These are phyloP conservation scores for Sungouiella blattae DNA, from an alignment of 805 yeast species.

Conservation along the genomic window DNA sequence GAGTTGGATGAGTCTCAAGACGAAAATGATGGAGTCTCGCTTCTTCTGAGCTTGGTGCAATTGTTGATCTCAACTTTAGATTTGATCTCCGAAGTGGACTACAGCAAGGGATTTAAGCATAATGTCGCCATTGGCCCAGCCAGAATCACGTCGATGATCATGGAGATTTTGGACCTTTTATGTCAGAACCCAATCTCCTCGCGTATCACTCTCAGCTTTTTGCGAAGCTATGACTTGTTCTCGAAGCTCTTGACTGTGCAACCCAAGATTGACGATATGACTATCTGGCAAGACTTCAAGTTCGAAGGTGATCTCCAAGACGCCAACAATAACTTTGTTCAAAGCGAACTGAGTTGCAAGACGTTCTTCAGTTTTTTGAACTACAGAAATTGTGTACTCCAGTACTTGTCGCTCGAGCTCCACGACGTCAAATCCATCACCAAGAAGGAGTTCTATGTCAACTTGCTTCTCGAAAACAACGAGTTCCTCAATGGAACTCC, in stretches of 20 bases:
- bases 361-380: constrained; percentile 59
- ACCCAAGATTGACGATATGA: constrained; percentile 50
- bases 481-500: constrained; percentile 59
- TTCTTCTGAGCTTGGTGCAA: constrained; percentile 48
- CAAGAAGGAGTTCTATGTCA: constrained; percentile 49
- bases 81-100: constrained; percentile 36
- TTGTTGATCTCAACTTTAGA: constrained; percentile 48
- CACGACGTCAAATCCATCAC: constrained; percentile 52
- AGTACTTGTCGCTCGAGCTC: constrained; percentile 69
- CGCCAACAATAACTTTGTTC: constrained; percentile 29
- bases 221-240: constrained; percentile 52
- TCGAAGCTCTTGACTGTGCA: constrained; percentile 48
- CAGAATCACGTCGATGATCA: constrained; percentile 51
- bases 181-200: constrained; percentile 58
- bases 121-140: constrained; percentile 53
- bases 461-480: constrained; percentile 47
- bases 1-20: constrained; percentile 47
- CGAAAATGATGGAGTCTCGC: constrained; percentile 51
- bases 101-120: constrained; percentile 26
- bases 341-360: constrained; percentile 37
- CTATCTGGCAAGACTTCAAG: constrained; percentile 50
- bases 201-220: constrained; percentile 42
- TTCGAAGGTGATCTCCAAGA: constrained; percentile 42
- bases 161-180: constrained; percentile 62
- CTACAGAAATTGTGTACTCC: constrained; percentile 58